A percentile compares a stretch with the other conserved stretches of the same genome.
Conservation (phyloP, 352 stramenopile species). For the Blastocystis sp. region DNA sequence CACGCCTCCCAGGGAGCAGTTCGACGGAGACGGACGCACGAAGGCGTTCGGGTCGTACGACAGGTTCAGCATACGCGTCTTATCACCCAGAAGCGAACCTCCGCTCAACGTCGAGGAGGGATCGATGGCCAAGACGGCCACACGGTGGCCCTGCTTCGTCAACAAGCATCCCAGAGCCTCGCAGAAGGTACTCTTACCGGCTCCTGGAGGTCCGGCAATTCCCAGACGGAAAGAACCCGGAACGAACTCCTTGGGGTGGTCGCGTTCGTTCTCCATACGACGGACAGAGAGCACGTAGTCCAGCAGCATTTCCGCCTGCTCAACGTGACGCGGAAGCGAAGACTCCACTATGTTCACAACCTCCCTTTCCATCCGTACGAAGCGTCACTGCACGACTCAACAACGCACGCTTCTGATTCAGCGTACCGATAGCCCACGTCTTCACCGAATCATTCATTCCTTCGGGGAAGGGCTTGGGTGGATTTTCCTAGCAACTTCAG, state of each 20-base stretch:
- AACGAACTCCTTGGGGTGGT: slow-evolving; percentile 50
- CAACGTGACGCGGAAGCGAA: slow-evolving; percentile 9
- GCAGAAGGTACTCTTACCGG: slow-evolving; percentile 92
- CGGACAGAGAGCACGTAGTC: slow-evolving; percentile 67
- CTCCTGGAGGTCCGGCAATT: slow-evolving; percentile 78
- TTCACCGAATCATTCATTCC: slow-evolving; percentile 21
- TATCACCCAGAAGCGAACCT: slow-evolving; percentile 91
- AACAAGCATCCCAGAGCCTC: slow-evolving; percentile 81
- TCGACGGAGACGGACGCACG: slow-evolving; percentile 77
- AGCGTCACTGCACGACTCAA: slow-evolving; percentile 52
- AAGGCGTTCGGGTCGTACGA: slow-evolving; percentile 79
- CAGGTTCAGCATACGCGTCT: slow-evolving; percentile 88
- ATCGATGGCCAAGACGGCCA: slow-evolving; percentile 88
- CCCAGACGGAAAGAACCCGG: slow-evolving; percentile 71
- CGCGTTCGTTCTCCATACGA: slow-evolving; percentile 58
- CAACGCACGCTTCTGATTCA: slow-evolving; percentile 37
- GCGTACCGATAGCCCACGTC: slow-evolving; percentile 22
- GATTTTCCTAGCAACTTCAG: not conserved
- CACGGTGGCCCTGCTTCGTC: slow-evolving; percentile 69
- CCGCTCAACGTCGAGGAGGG: slow-evolving; percentile 83
- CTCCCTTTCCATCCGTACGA: not conserved
- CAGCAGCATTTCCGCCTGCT: slow-evolving; percentile 74
- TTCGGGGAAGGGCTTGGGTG: slow-evolving; percentile 34
- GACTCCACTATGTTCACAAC: slow-evolving; percentile 31
- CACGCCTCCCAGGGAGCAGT: slow-evolving; percentile 70